These are phyloP conservation scores for Sclerotinia borealis DNA, from an alignment of 2,329 filamentous ascomycete genomes.

Conservation along the genomic window DNA sequence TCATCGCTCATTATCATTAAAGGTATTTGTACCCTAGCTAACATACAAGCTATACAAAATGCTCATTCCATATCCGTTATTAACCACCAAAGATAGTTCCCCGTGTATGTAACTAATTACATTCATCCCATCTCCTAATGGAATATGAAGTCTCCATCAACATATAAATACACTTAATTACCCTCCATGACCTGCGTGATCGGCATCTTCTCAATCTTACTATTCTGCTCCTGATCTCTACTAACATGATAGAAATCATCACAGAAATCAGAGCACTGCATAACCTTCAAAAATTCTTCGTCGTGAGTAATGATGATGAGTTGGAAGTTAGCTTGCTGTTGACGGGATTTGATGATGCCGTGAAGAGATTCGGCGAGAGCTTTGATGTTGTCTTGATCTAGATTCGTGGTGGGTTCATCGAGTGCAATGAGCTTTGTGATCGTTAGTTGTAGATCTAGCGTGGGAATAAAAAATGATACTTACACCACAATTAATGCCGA, in stretches of 20 bases:
- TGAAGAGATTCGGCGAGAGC: conserved; percentile 80
- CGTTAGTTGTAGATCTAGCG: conserved; percentile 5
- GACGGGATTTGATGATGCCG: conserved; percentile 76
- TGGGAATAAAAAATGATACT: conserved; percentile 14
- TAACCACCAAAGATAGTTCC: background rate
- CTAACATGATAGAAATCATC: conserved; percentile 87
- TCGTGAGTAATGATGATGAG: conserved; percentile 98
- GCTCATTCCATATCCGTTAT: background rate
- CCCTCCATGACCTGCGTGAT: conserved; percentile 9
- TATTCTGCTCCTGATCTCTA: conserved; percentile 79
- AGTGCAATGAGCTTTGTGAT: conserved; percentile 69
- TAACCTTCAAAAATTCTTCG: conserved; percentile 87
- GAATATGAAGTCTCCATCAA: too few relatives aligned
- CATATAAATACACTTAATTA: background rate
- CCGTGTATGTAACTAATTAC: background rate
- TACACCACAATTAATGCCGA: conserved; percentile 84
- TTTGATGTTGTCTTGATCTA: conserved; percentile 91
- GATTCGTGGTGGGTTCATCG: conserved; percentile 95
- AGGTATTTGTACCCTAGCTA: background rate
- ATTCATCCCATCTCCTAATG: background rate
- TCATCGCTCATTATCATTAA: background rate
- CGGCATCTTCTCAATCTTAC: conserved; percentile 58
- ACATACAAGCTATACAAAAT: background rate
- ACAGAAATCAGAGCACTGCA: conserved; percentile 90
- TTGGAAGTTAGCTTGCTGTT: conserved; percentile 90